Base-by-base conservation (phyloP, 768 basidiomycete genomes). In the Lentinula detonsa region DNA sequence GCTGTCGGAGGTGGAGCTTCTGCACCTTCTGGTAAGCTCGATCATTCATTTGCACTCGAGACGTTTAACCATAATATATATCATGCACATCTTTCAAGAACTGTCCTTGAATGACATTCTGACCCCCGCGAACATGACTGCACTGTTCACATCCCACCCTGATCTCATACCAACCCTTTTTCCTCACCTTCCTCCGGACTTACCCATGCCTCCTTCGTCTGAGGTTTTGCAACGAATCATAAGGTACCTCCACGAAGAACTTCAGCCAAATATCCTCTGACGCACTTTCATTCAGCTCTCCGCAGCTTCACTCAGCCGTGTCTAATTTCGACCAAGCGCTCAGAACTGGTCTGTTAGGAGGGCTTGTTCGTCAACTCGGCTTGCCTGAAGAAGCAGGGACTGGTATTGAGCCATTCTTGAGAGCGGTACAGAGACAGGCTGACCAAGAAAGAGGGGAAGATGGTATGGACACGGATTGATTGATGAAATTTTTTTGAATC, bases 381-480 rank as follows among this genome's bases (percentile, higher is more conserved):
- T 74, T 97, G 40, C 91, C 92, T 0, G 91, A 90, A 67, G 89
- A 88, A 66, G 94, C 94, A 7, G 94, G 93, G 0, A 80, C 79
- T 4, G 85, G 92, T 4, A 79, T 95, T 5, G 83, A 76, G 45
- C 85, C 91, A 5, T 96, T 96, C 72, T 75, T 97, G 71, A 80
- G 85, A 42, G 93, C 91, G 2, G 80, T 96, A 33, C 84, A 82
- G 61, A 90, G 89, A 63, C 87, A 95, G 70, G 90, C 86, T 11
- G 76, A 82, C 60, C 76, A 80, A 59, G 82, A 83, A 39, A 39
- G 4, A 56, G 66, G 65, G 13, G 77, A 75, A 31, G 86, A 91
- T 66, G 77, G 73, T 28, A 95, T 95, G 92, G 88, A 94, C 67
- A 92, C 92, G 7, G 90, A 93, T 69, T 92, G 62, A 73, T 54